Evolutionary conservation across 352 stramenopile genomes (phyloP).

Genomic region (Pythium monospermum): DNA sequence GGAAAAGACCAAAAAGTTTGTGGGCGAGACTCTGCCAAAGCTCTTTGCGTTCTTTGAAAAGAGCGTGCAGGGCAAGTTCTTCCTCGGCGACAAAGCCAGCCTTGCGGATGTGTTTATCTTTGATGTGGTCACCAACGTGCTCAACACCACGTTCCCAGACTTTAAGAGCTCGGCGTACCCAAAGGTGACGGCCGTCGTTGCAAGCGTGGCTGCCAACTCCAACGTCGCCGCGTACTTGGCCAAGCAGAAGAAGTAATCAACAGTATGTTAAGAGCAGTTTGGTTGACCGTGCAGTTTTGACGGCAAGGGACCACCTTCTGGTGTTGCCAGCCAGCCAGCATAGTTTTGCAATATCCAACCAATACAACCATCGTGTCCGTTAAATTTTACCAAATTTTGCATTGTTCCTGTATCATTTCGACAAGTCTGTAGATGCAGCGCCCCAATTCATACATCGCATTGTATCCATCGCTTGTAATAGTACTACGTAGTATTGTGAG

Average conservation of each 20-base stretch:
- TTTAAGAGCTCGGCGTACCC: constrained; percentile 37
- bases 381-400: constrained; percentile 13
- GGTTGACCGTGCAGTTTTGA: not conserved
- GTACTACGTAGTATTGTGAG: not conserved
- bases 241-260: constrained; percentile 12
- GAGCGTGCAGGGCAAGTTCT: constrained; percentile 38
- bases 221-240: constrained; percentile 37
- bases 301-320: not conserved
- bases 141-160: constrained; percentile 24
- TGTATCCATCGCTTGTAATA: too few species aligned
- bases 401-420: not conserved
- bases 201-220: constrained; percentile 26
- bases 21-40: constrained; percentile 38
- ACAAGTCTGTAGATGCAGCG: not conserved
- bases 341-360: not conserved
- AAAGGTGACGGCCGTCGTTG: constrained; percentile 37
- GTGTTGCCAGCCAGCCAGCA: too few species aligned
- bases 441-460: too few species aligned
- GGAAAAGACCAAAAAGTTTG: constrained; percentile 40
- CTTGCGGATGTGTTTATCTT: constrained; percentile 53
- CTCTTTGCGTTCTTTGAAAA: constrained; percentile 31
- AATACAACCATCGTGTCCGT: constrained; percentile 8
- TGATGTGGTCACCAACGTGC: constrained; percentile 39
- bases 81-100: constrained; percentile 35
- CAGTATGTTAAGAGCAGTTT: not conserved